Percentiles rank a stretch among this genome's conserved stretches.
phyloP scores from a whole-genome alignment of 306 rosid genomes.

The Trifolium pratense region DNA sequence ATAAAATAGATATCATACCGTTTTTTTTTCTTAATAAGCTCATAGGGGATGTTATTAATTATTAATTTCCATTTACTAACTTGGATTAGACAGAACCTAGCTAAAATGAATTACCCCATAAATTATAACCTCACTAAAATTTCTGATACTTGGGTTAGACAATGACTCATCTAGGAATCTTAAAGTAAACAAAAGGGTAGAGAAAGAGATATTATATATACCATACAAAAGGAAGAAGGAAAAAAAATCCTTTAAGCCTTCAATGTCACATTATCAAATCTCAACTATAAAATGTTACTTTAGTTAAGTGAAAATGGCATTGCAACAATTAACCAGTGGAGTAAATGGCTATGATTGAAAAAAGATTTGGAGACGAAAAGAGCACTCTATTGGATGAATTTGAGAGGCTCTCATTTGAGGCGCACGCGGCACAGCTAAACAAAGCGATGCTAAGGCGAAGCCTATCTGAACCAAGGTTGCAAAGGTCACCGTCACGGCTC shows the following conservation, averaged over 20 bases:
- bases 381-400: constrained; percentile 74
- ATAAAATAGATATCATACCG: too few relatives aligned
- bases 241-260: constrained; percentile 48
- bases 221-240: background rate
- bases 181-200: constrained; percentile 20
- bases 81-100: background rate
- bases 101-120: background rate
- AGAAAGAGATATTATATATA: background rate
- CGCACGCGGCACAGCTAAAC: constrained; percentile 63
- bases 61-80: too few relatives aligned
- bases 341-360: constrained; percentile 42
- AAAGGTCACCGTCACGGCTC: constrained; percentile 27
- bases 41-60: too few relatives aligned
- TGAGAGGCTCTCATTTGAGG: constrained; percentile 72
- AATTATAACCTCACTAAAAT: constrained; percentile 15
- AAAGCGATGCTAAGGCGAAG: constrained; percentile 63
- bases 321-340: constrained; percentile 25
- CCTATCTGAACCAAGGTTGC: constrained; percentile 54
- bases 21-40: too few relatives aligned
- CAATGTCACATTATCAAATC: background rate
- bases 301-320: constrained; percentile 16
- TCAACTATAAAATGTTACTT: constrained; percentile 1
- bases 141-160: constrained; percentile 44
- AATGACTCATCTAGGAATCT: constrained; percentile 43
- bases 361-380: constrained; percentile 74